Conservation (phyloP, 306 rosid genomes). For the Trifolium dubium region DNA sequence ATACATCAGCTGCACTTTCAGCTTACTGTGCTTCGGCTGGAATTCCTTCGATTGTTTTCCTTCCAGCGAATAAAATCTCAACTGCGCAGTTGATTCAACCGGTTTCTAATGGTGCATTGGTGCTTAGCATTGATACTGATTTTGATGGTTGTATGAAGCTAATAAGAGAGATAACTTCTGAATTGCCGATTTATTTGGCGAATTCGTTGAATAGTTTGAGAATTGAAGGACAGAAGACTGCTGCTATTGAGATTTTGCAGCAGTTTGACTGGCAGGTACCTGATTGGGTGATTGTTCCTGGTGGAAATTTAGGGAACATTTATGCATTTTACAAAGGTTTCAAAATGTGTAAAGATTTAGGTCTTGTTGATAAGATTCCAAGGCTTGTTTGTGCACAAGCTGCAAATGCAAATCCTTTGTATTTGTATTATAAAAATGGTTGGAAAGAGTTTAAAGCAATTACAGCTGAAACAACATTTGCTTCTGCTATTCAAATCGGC, state of each 20-base stretch:
- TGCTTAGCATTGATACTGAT: slow-evolving; percentile 73
- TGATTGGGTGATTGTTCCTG: slow-evolving; percentile 86
- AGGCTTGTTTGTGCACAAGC: slow-evolving; percentile 88
- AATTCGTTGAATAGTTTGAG: slow-evolving; percentile 79
- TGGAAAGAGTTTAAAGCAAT: slow-evolving; percentile 69
- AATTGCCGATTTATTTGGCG: slow-evolving; percentile 79
- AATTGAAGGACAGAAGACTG: slow-evolving; percentile 82
- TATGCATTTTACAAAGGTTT: slow-evolving; percentile 89
- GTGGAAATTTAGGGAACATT: slow-evolving; percentile 80
- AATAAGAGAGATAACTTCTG: slow-evolving; percentile 72
- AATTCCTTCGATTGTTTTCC: slow-evolving; percentile 83
- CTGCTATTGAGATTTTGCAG: slow-evolving; percentile 83
- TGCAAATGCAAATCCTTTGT: slow-evolving; percentile 79
- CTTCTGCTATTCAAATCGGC: slow-evolving; percentile 86
- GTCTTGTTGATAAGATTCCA: slow-evolving; percentile 70
- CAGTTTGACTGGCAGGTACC: slow-evolving; percentile 90
- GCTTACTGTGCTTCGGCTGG: slow-evolving; percentile 85
- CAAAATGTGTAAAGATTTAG: slow-evolving; percentile 80
- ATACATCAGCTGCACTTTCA: slow-evolving; percentile 79
- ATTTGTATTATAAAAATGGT: slow-evolving; percentile 64
- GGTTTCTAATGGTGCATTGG: slow-evolving; percentile 75
- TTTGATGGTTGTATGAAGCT: slow-evolving; percentile 92
- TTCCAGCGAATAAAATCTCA: slow-evolving; percentile 80
- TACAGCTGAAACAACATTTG: slow-evolving; percentile 66
- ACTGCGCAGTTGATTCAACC: slow-evolving; percentile 85